Conservation (phyloP, 352 stramenopile genomes). For the Pythium brassicae region DNA sequence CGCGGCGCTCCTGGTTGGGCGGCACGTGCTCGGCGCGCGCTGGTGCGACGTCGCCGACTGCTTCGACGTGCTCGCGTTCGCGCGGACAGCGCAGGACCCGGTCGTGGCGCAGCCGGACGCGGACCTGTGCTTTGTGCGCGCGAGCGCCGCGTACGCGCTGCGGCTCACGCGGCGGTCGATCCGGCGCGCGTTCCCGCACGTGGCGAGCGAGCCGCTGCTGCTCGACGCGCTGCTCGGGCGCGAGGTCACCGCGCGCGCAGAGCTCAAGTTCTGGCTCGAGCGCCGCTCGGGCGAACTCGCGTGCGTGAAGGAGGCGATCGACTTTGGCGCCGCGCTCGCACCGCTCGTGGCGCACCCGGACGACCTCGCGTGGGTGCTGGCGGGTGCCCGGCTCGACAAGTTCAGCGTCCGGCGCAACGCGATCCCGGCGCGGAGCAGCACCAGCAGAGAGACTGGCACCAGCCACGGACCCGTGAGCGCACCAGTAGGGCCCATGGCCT, state of each 20-base stretch:
- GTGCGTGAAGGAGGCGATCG: slow-evolving; percentile 14
- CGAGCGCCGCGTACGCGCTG: slow-evolving; percentile 16
- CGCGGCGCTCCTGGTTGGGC: not conserved
- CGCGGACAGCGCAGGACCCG: slow-evolving; percentile 6
- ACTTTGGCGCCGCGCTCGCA: slow-evolving; percentile 10
- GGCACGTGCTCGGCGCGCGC: not conserved
- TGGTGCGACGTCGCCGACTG: slow-evolving; percentile 9
- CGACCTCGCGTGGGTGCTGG: slow-evolving; percentile 12
- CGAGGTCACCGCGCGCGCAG: slow-evolving; percentile 4
- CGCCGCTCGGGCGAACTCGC: slow-evolving; percentile 1
- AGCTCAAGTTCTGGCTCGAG: slow-evolving; percentile 14
- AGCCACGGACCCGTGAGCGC: not conserved
- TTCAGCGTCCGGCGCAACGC: slow-evolving; percentile 1
- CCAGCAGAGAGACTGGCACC: not conserved
- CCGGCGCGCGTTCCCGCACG: slow-evolving; percentile 13
- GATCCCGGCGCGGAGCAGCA: not conserved
- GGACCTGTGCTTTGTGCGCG: slow-evolving; percentile 7
- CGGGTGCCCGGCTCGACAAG: slow-evolving; percentile 1
- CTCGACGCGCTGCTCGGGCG: slow-evolving; percentile 4
- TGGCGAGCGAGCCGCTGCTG: slow-evolving; percentile 1
- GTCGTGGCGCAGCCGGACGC: slow-evolving; percentile 5
- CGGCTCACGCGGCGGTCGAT: slow-evolving; percentile 12
- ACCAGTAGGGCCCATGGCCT: not conserved
- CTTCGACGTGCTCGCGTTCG: slow-evolving; percentile 20
- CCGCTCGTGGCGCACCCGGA: slow-evolving; percentile 6